phyloP scores from a whole-genome alignment of 805 yeast genomes.

The Lipomyces kockii region DNA sequence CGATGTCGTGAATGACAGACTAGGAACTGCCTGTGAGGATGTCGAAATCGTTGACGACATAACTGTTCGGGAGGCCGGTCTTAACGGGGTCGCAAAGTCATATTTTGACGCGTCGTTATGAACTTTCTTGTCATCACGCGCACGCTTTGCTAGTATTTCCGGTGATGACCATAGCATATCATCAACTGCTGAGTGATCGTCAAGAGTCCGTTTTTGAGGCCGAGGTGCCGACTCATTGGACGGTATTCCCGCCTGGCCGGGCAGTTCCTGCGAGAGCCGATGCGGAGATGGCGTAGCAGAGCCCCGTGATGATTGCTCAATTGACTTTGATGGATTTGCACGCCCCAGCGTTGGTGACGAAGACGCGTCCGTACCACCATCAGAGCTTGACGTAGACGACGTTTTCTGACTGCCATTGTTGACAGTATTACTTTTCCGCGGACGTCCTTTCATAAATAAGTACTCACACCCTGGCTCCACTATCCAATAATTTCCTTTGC shows the following conservation, averaged over 20 bases:
- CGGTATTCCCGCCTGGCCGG: neutral
- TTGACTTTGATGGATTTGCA: neutral
- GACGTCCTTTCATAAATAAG: conserved; percentile 66
- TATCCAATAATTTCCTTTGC: conserved; percentile 87
- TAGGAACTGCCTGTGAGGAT: conserved; percentile 22
- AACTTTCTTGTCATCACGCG: conserved; percentile 8
- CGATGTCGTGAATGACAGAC: conserved; percentile 32
- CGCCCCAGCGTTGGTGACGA: conserved; percentile 4
- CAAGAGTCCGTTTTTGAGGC: conserved; percentile 6
- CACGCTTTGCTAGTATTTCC: conserved; percentile 27
- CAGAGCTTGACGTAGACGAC: neutral
- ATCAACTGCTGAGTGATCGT: neutral
- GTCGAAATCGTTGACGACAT: conserved; percentile 9
- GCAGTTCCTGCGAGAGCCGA: neutral
- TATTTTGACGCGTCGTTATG: neutral
- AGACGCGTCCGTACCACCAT: conserved; percentile 3
- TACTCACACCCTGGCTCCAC: conserved; percentile 82
- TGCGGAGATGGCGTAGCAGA: neutral
- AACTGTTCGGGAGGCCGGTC: conserved; percentile 26
- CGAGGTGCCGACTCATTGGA: neutral
- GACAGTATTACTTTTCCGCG: conserved; percentile 14
- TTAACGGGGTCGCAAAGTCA: conserved; percentile 32
- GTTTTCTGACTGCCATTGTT: neutral
- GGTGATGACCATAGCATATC: conserved; percentile 27
- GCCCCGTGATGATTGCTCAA: neutral